Evolutionary conservation across 768 basidiomycete genomes (phyloP).

Genomic region (Mycena latifolia): DNA sequence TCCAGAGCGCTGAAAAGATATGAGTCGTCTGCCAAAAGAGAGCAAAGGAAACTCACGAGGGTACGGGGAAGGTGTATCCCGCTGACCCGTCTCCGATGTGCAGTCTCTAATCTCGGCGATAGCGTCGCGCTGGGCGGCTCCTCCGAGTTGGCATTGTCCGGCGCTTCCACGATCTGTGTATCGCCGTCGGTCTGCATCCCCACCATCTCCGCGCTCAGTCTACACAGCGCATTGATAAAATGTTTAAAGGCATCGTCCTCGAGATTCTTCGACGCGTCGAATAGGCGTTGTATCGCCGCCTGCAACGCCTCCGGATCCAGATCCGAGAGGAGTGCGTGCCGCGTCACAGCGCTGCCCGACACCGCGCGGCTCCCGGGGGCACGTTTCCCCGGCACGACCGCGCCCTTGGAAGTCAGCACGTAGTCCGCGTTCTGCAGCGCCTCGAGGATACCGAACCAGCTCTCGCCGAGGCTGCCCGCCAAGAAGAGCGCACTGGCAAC

Average conservation of each 20-base stretch:
- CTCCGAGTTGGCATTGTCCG: constrained; percentile 52
- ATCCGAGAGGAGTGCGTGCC: constrained; percentile 78
- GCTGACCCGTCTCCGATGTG: constrained; percentile 81
- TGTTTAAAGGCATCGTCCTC: constrained; percentile 86
- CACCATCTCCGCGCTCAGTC: constrained; percentile 92
- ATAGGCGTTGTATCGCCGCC: constrained; percentile 81
- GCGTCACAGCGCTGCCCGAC: constrained; percentile 48
- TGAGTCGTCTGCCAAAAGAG: background rate
- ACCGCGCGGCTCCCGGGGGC: constrained; percentile 52
- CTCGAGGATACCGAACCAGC: constrained; percentile 94
- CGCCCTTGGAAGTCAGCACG: constrained; percentile 78
- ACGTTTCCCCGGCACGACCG: constrained; percentile 47
- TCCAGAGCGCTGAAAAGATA: constrained; percentile 73
- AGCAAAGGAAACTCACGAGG: constrained; percentile 61
- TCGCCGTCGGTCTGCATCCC: constrained; percentile 78
- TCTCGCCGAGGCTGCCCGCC: constrained; percentile 87
- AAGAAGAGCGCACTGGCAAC: constrained; percentile 84
- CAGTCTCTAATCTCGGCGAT: constrained; percentile 55
- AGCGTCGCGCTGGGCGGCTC: constrained; percentile 50
- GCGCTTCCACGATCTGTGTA: constrained; percentile 44
- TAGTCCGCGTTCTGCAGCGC: constrained; percentile 96
- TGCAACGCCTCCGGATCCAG: constrained; percentile 83
- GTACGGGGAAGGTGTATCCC: constrained; percentile 89
- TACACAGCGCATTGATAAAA: constrained; percentile 84
- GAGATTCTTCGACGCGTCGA: constrained; percentile 87